Evolutionary conservation across 2,329 filamentous ascomycete genomes (phyloP), one percentile per base, ranked within the genome.

Genomic region (Sporothrix curviconia): DNA sequence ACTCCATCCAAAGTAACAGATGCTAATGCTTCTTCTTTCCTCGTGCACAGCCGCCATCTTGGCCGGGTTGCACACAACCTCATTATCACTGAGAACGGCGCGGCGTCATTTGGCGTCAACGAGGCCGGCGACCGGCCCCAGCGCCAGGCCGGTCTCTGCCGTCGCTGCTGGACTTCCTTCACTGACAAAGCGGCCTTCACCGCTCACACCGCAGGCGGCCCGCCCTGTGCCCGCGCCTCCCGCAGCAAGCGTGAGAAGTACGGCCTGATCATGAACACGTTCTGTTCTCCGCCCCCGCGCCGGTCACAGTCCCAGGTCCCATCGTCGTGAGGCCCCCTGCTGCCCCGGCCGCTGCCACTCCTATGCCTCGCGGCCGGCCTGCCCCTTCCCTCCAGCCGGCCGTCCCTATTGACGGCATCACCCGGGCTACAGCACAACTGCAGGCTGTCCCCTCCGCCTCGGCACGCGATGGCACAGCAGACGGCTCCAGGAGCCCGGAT

Each of bases 201-300:
- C 2, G 34, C n/a, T 8, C 69, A 71, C 57, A 30, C 66, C 17
- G 58, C 51, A 3, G 28, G 8, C 4, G 24, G 22, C 3, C 36
- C 7, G 22, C 19, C 51, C 4, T 69, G 68, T 52, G 55, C 61
- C 9, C 66, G 64, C 34, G 64, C 64, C 3, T 68, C 65, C 15
- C 67, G 65, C 50, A 66, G 67, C 34, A 68, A 68, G 57, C 58
- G 60, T 19, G 66, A 70, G 57, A 68, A 69, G 56, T 69, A 65
- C 63, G 60, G 59, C 3, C 58, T 65, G 15, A 59, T 70, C 3
- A 43, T 40, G 17, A 56, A 66, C 15, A 64, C 63, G 9, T 69
- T 70, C 44, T 63, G 58, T 14, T 17, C 17, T 24, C 34, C 32
- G 36, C 49, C 24, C 2, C 55, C 22, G 47, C 58, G n/a, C 59